Percentiles rank a stretch among this genome's conserved stretches.
phyloP scores from a whole-genome alignment of 2,329 filamentous ascomycete genomes.

The Pyrenophora teres region DNA sequence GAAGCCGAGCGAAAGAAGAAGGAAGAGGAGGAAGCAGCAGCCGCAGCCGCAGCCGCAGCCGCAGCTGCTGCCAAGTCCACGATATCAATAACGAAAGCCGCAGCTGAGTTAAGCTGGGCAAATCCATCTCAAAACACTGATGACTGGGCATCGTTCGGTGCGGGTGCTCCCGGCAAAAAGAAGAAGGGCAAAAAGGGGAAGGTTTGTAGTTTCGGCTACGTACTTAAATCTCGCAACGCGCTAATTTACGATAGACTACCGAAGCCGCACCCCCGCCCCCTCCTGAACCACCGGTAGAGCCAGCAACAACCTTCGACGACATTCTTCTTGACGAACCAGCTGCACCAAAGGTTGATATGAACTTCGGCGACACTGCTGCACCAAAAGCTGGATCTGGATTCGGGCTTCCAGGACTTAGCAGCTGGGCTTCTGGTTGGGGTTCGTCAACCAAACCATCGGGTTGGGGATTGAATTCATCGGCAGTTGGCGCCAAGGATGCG shows the following conservation, averaged over 20 bases:
- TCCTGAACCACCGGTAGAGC: slow-evolving; percentile 34
- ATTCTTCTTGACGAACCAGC: slow-evolving; percentile 51
- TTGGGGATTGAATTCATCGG: slow-evolving; percentile 26
- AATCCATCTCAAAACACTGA: slow-evolving; percentile 33
- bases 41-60: slow-evolving; percentile 33
- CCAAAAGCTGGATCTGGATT: slow-evolving; percentile 34
- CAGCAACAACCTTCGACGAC: slow-evolving; percentile 53
- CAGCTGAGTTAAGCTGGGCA: slow-evolving; percentile 36
- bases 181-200: slow-evolving; percentile 49
- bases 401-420: slow-evolving; percentile 27
- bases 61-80: slow-evolving; percentile 29
- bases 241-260: slow-evolving; percentile 36
- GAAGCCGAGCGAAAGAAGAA: slow-evolving; percentile 46
- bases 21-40: slow-evolving; percentile 43
- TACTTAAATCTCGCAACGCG: slow-evolving; percentile 34
- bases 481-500: slow-evolving; percentile 39
- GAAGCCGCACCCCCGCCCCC: slow-evolving; percentile 37
- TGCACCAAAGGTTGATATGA: slow-evolving; percentile 55
- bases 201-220: slow-evolving; percentile 43
- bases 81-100: slow-evolving; percentile 30
- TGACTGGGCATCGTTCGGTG: slow-evolving; percentile 38
- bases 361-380: slow-evolving; percentile 45
- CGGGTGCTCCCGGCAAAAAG: slow-evolving; percentile 33
- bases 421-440: slow-evolving; percentile 38
- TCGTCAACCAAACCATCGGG: slow-evolving; percentile 25